Base-by-base conservation (phyloP, 257 asterid species). In the Solanum gracilifrons region DNA sequence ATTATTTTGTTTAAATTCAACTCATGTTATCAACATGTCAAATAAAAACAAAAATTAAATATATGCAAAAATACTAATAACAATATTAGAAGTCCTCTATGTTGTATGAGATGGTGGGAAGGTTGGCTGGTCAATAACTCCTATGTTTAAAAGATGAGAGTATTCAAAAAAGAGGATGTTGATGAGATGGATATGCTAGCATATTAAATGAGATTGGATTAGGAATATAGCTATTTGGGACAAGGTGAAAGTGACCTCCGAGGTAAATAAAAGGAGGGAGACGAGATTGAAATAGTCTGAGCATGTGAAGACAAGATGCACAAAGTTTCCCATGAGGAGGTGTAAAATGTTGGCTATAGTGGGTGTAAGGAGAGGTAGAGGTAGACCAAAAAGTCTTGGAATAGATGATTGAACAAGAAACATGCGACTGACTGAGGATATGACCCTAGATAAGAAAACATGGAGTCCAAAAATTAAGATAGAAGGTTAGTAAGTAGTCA, bases 191-290 rank as follows among this genome's bases (percentile, higher is more conserved):
- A 55, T 55, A 8, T 55, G n/a, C 3, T 1, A 55, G 64, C 4
- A 55, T 55, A 8, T 21, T 18, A 55, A 21, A 55, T 18, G 64
- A 55, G n/a, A 55, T 55, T 6, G 64, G n/a, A 20, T 55, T 6
- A 20, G n/a, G 23, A 55, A 55, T 55, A 21, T 6, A 18, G 64
- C 8, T 55, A 20, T 18, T 7, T 16, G n/a, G 11, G 64, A 55
- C 1, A 20, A 20, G 4, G 25, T 55, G 25, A 0, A 7, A 55
- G 2, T 55, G 11, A 16, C n/a, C 10, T 55, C n/a, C 0, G n/a
- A 7, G 64, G 11, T 55, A 7, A 21, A 55, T 21, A 55, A 55
- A 8, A 20, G 9, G n/a, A 55, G n/a, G 25, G 25, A 55, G 64
- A 55, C 25, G 1, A 55, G 64, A 20, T 18, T 55, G 64, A 18